These are phyloP conservation scores for Trichoderma arundinaceum DNA, from an alignment of 2,329 filamentous ascomycete species.

Conservation along the genomic window DNA sequence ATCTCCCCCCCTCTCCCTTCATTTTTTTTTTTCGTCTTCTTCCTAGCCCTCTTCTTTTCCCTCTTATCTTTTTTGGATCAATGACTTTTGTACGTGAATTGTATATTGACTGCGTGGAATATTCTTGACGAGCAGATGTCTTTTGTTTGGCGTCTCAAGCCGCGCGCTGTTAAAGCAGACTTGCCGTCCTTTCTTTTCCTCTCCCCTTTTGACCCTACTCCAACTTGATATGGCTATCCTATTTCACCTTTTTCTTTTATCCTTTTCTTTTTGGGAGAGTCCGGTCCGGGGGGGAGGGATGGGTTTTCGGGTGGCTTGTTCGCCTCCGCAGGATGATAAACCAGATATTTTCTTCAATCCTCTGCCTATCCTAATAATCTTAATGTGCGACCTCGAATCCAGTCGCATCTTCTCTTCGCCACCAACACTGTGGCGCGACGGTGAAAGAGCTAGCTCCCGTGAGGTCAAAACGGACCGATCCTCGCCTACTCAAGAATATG, in stretches of 20 bases:
- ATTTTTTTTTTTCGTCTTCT: neutral
- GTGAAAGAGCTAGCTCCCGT: slow-evolving; percentile 15
- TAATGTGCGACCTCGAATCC: neutral
- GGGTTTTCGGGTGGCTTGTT: neutral
- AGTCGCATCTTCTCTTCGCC: neutral
- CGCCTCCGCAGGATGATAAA: neutral
- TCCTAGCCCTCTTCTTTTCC: too few species aligned
- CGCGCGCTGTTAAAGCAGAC: neutral
- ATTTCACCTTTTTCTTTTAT: neutral
- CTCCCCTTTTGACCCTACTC: neutral
- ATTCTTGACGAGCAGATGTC: neutral
- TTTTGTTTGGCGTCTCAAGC: neutral
- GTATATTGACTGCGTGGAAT: neutral
- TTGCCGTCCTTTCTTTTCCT: neutral
- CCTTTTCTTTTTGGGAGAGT: neutral
- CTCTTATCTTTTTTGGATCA: neutral
- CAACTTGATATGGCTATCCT: neutral
- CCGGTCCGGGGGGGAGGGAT: neutral
- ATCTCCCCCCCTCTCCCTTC: neutral
- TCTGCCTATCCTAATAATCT: neutral
- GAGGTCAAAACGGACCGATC: slow-evolving; percentile 25
- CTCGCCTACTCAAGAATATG: slow-evolving; percentile 13
- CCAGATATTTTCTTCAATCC: neutral
- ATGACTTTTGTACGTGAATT: slow-evolving; percentile 8
- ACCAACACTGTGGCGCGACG: neutral